phyloP scores from a whole-genome alignment of 2,329 filamentous ascomycete species.

The Sphaerulina musiva region DNA sequence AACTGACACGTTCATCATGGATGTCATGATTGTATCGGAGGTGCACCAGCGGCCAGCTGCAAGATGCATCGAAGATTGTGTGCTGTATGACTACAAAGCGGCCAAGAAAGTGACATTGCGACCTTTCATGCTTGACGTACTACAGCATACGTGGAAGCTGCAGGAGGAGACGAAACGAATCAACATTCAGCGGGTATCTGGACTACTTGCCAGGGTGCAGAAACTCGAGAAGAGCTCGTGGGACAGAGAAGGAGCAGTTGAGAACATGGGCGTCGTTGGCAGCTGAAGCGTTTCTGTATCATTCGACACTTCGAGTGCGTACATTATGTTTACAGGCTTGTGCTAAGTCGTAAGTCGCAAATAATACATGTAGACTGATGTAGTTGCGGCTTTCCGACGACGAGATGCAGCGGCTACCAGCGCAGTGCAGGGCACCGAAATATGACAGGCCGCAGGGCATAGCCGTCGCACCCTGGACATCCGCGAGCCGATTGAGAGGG shows the following conservation, averaged over 20 bases:
- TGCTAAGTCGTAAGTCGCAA: no score
- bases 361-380: no score
- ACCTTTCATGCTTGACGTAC: slow-evolving; percentile 56
- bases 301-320: neutral
- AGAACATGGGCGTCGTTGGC: slow-evolving; percentile 35
- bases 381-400: no score
- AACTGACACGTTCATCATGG: slow-evolving; percentile 52
- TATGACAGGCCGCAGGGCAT: neutral
- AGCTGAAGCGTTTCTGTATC: slow-evolving; percentile 1
- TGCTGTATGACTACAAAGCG: slow-evolving; percentile 65
- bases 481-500: neutral
- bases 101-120: slow-evolving; percentile 53
- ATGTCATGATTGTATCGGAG: slow-evolving; percentile 67
- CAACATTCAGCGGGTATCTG: slow-evolving; percentile 49
- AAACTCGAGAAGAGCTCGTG: slow-evolving; percentile 65
- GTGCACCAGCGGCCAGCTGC: slow-evolving; percentile 65
- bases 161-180: slow-evolving; percentile 54
- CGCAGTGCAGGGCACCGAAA: neutral
- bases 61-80: slow-evolving; percentile 68
- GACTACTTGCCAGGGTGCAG: slow-evolving; percentile 54
- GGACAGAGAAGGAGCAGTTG: slow-evolving; percentile 64
- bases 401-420: no score
- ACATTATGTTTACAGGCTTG: no score
- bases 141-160: slow-evolving; percentile 52
- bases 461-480: neutral